Base-by-base conservation (phyloP, 345 rosid genomes). In the Excoecaria agallocha region DNA sequence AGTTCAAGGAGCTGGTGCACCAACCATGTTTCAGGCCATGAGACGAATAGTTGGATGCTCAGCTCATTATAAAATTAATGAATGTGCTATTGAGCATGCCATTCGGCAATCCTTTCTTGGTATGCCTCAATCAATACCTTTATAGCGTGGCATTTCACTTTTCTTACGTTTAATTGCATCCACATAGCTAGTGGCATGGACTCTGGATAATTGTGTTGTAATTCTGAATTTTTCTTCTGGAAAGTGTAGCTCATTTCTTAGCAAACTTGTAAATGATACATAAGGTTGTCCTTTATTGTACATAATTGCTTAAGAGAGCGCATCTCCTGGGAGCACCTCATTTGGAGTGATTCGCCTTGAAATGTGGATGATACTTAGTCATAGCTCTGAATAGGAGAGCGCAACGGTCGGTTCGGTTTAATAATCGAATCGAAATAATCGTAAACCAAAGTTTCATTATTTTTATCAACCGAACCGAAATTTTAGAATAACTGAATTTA, bases 11-110 rank as follows among this genome's bases (percentile, higher is more conserved):
- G 98, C 96, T 35, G 98, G 97, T 50, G 98, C 97, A 63, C 93
- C 94, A 13, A 92, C 94, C 50, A 87, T 92, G 96, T 92, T 95
- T 86, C 93, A 92, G 87, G 98, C 98, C 41, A 87, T 89, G 87
- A 87, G 95, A 80, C 91, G 96, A 70, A 87, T 94, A 75, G 84
- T 81, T 83, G 83, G 89, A 82, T 92, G 93, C 78, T 77, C 87
- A 67, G 85, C 86, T 63, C 81, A 81, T 75, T 76, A 80, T n/a
- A 82, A 86, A 68, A 86, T 80, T 56, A 78, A 81, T 16, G 95
- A 89, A 80, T 84, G 84, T 78, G 85, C 87, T 70, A 84, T 85
- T 73, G 92, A 91, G 76, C 90, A 91, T 80, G 89, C 94, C 12
- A 87, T 94, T 81, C 88, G 88, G 37, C 84, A 80, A 75, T 94